Base-by-base conservation (phyloP, 139 green algal species). In the Pleodorina starrii region DNA sequence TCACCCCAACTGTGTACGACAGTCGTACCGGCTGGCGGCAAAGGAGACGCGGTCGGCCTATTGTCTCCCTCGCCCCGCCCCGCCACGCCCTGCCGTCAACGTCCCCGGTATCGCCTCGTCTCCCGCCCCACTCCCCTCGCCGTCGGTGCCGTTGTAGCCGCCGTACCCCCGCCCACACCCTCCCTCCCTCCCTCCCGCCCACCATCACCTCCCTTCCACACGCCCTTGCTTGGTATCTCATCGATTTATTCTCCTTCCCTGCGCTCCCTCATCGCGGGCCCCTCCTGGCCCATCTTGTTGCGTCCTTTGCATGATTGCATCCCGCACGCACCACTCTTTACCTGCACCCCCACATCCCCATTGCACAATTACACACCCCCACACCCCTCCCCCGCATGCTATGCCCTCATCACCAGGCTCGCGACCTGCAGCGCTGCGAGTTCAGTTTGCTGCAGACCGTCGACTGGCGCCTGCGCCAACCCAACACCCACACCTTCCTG, bases 401-500 rank as follows among this genome's bases (percentile, higher is more conserved):
- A 21, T 7, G 21, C 54, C 54, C 29, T 25, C 29, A 5, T 2
- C 63, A 59, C 0, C 82, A 88, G 82, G 0, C 43, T 5, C 10
- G 19, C 14, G 82, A 88, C 43, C 42, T 88, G 44, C 43, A 69
- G 32, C 43, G 63, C 2, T 77, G 57, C 54, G 82, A 88, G 82
- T 79, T 46, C 19, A 23, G 48, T 25, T 1, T 88, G 43, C 63
- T 88, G 63, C 63, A 79, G 46, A 48, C 82, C n/a, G 10, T 79
- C 59, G 42, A 38, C 5, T 88, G 82, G 82, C 43, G 29, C 14
- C 63, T 78, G 44, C 59, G 68, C 43, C 4, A n/a, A 5, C 82
- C 82, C 82, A 88, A 32, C 63, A 38, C 82, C 63, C 23, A 38
- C 44, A 51, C 82, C 42, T 88, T 88, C 82, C 63, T 88, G 16